A percentile compares a stretch with the other conserved stretches of the same genome.
Conservation (phyloP, 768 basidiomycete species). For the Cystofilobasidium ferigula region DNA sequence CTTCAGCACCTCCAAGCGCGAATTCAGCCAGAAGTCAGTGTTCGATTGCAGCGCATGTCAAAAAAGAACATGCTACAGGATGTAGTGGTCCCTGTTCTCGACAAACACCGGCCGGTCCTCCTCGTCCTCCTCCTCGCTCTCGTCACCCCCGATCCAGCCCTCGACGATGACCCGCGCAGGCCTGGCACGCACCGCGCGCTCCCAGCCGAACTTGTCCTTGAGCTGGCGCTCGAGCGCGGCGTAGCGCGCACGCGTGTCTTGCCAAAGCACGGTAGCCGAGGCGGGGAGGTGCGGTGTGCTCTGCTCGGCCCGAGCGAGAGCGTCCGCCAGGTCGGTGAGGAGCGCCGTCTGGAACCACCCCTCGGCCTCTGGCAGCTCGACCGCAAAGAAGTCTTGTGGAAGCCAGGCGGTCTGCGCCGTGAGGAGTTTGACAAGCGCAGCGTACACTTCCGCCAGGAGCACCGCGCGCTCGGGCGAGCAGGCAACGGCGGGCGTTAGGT, state of each 20-base stretch:
- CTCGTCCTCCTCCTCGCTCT: slow-evolving; percentile 16
- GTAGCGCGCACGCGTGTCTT: neutral
- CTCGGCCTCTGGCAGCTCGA: slow-evolving; percentile 19
- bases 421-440: slow-evolving; percentile 4
- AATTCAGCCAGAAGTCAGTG: too few species aligned
- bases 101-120: slow-evolving; percentile 22
- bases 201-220: slow-evolving; percentile 19
- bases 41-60: neutral
- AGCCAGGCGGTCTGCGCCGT: slow-evolving; percentile 8
- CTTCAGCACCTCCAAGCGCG: too few species aligned
- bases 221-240: neutral
- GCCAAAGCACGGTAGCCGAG: neutral
- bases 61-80: too few species aligned
- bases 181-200: neutral
- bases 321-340: neutral
- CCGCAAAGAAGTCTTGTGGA: slow-evolving; percentile 1
- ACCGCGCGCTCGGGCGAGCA: neutral
- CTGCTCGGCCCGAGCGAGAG: neutral
- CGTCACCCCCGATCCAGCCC: neutral
- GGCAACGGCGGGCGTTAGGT: neutral
- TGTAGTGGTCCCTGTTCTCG: neutral
- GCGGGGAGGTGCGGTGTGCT: neutral
- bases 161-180: neutral
- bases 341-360: slow-evolving; percentile 1
- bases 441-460: slow-evolving; percentile 7